Base-by-base conservation (phyloP, 805 yeast genomes). In the Monosporozyma yasuniensis region DNA sequence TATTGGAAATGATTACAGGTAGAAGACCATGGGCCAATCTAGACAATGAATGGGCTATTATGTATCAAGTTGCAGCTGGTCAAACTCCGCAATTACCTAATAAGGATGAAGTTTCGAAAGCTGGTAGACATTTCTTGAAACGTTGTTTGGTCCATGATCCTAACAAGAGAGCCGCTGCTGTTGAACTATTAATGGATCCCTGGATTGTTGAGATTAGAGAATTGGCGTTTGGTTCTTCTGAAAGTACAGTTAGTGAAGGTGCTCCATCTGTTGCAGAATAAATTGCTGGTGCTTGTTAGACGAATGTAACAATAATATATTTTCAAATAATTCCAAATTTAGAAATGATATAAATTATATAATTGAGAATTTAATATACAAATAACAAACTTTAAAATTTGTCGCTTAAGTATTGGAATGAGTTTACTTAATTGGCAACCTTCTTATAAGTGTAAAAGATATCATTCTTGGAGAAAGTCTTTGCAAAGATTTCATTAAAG, bases 31-130 rank as follows among this genome's bases (percentile, higher is more conserved):
- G 99, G 99, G 84, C 95, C n/a, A 86, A 88, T 65, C 72, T 89
- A 53, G 99, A 93, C 62, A 93, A 93, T 62, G 98, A 91, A 63
- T 93, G 95, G 95, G 97, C 98, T 2, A 87, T 93, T 47, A 91
- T 93, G 98, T 93, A 90, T 61, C 96, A 88, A 64, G 93, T 93
- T 63, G 98, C 97, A 0, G 95, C 96, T 2, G 96, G 96, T 1
- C 93, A 87, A 61, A 74, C 80, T 52, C 99, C 99, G 0, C 88
- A 79, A 58, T 72, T 91, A 47, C 99, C 99, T 4, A 65, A 79
- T 0, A 68, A 74, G 1, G 93, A 85, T 53, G 96, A 89, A 66
- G 71, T 93, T 49, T 81, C 93, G 56, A 77, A 74, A n/a, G 79
- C 74, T 16, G 98, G 99, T n/a, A 75, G 73, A 47, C 72, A 72